Evolutionary conservation across 176 grass and related monocot genomes (phyloP).

Genomic region (Alloteropsis semialata): DNA sequence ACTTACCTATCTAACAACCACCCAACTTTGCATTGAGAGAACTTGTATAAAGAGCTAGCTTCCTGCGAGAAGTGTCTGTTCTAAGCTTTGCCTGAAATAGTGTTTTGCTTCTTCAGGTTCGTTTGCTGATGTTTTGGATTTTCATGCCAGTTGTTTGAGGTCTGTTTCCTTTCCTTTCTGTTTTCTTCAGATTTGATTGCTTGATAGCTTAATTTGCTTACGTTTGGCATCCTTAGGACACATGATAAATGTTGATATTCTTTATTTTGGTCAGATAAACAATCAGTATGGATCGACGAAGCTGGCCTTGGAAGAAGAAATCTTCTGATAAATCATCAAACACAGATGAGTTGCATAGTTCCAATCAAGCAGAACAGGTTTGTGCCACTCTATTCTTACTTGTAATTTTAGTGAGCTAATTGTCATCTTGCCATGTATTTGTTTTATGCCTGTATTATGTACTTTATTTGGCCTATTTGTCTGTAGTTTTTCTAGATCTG

Average conservation of each 20-base stretch:
- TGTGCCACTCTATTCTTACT: background rate
- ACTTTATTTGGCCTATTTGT: background rate
- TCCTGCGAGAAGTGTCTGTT: background rate
- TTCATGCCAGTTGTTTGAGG: background rate
- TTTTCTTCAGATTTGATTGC: background rate
- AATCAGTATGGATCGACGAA: conserved; percentile 68
- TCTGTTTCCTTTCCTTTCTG: conserved; percentile 10
- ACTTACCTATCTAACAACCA: background rate
- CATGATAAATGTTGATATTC: background rate
- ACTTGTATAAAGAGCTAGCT: background rate
- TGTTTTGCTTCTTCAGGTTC: background rate
- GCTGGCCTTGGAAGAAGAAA: conserved; percentile 99
- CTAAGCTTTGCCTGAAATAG: background rate
- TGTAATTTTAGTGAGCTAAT: background rate
- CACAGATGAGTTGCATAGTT: conserved; percentile 36
- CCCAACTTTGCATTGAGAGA: background rate
- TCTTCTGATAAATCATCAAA: conserved; percentile 78
- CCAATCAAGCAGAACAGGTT: conserved; percentile 68
- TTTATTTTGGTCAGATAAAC: background rate
- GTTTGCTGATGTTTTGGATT: background rate
- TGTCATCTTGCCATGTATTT: background rate
- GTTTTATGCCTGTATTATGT: background rate
- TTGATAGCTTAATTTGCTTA: conserved; percentile 5
- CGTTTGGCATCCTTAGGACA: background rate
- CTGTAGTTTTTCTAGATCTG: background rate